phyloP scores from a whole-genome alignment of 495 filamentous ascomycete genomes.

The Letharia lupina region DNA sequence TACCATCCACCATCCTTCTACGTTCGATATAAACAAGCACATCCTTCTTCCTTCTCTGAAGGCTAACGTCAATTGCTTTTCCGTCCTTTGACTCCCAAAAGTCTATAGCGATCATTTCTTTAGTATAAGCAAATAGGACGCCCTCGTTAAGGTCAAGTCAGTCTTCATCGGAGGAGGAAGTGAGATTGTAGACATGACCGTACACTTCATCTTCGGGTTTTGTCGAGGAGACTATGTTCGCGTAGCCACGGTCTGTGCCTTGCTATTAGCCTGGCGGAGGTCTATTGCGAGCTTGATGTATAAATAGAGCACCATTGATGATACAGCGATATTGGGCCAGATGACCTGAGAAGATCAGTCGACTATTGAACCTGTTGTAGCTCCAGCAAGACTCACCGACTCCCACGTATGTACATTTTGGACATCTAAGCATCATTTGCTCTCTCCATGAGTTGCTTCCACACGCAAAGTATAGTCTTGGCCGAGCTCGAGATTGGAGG shows the following conservation, averaged over 20 bases:
- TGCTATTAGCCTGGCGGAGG: conserved; percentile 12
- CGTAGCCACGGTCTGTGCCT: conserved; percentile 46
- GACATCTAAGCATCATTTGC: conserved; percentile 60
- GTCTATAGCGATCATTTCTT: conserved; percentile 28
- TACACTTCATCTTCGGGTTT: conserved; percentile 33
- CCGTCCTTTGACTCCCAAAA: conserved; percentile 39
- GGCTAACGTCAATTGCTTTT: conserved; percentile 36
- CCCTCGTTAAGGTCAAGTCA: conserved; percentile 49
- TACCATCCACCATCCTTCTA: conserved; percentile 31
- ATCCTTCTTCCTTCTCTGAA: conserved; percentile 15
- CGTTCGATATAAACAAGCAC: conserved; percentile 54
- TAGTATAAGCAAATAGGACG: conserved; percentile 49
- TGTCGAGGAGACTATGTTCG: conserved; percentile 49
- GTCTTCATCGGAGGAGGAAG: conserved; percentile 34
- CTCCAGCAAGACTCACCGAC: conserved; percentile 24
- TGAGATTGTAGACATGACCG: conserved; percentile 47
- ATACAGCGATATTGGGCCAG: conserved; percentile 54
- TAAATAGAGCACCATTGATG: conserved; percentile 39
- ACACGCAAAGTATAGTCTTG: conserved; percentile 56
- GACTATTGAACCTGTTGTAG: background rate
- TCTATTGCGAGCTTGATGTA: background rate
- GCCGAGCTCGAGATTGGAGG: background rate
- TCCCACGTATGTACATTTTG: conserved; percentile 42
- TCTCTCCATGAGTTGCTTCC: conserved; percentile 61
- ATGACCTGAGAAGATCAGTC: conserved; percentile 14